Evolutionary conservation across 2,329 filamentous ascomycete species (phyloP), one percentile per base, ranked within the genome.

Genomic region (Trichoderma atrobrunneum): DNA sequence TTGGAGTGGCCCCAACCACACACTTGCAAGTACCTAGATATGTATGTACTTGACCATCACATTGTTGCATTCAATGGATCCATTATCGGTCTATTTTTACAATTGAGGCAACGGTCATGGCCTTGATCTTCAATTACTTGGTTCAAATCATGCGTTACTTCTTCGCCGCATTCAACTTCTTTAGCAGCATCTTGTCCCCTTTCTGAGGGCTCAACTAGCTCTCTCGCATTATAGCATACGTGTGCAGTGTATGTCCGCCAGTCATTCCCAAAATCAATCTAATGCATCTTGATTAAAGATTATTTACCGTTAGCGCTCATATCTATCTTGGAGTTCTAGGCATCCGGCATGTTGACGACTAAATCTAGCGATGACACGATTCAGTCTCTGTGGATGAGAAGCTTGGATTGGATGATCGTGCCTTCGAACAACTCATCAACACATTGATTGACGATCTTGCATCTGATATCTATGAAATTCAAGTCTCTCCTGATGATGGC

Each of bases 171-270:
- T 51, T 21, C 10, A 21, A 21, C n/a, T 51, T 21, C n/a, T 21
- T 1, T 10, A 48, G 4, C 1, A n/a, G 10, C 10, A 11, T 48
- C 18, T 48, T 11, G 4, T n/a, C 16, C 2, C 8, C n/a, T 10
- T 14, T 24, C 11, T 14, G 11, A 21, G 21, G 11, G 3, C 21
- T 54, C 10, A 24, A 11, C 2, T 0, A 21, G n/a, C n/a, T 51
- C n/a, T 21, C 43, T 51, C n/a, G 0, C n/a, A 48, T 5, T 6
- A 2, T 12, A 21, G n/a, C 48, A 21, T 14, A 7, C 48, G 10
- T 11, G 43, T 4, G 5, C 0, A 12, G n/a, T 11, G 2, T 5
- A n/a, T 43, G 16, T n/a, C 16, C 7, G 7, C 39, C 7, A 0
- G 39, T 14, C 7, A 43, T n/a, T 43, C 7, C 39, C 7, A 43